Evolutionary conservation across 2,329 filamentous ascomycete species (phyloP).

Genomic region (Pestalotiopsis fici): DNA sequence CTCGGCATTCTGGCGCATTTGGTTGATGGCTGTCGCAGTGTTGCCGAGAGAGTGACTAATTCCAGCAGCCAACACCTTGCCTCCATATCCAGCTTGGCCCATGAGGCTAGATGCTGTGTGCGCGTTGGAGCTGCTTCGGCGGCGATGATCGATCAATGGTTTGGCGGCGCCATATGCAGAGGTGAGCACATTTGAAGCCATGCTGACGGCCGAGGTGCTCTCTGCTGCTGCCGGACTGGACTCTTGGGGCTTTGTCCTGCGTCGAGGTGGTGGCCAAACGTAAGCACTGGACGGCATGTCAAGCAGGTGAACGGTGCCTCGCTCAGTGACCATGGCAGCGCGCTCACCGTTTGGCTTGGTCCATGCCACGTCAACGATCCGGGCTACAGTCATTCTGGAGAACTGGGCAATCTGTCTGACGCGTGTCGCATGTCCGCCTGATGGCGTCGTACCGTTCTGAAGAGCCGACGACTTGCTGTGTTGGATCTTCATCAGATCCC

Average conservation of each 20-base stretch:
- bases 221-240: slow-evolving; percentile 49
- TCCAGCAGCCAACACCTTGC: slow-evolving; percentile 71
- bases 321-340: slow-evolving; percentile 86
- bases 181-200: slow-evolving; percentile 70
- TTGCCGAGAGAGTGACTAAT: slow-evolving; percentile 75
- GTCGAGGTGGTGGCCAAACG: slow-evolving; percentile 78
- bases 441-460: slow-evolving; percentile 50
- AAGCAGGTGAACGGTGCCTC: slow-evolving; percentile 92
- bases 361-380: slow-evolving; percentile 90
- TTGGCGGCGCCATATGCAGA: slow-evolving; percentile 71
- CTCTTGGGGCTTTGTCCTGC: slow-evolving; percentile 46
- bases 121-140: slow-evolving; percentile 48
- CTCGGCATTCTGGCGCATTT: slow-evolving; percentile 73
- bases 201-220: slow-evolving; percentile 58
- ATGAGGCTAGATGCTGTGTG: slow-evolving; percentile 48
- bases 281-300: slow-evolving; percentile 83
- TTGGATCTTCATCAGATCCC: slow-evolving; percentile 73
- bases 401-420: slow-evolving; percentile 88
- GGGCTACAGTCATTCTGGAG: slow-evolving; percentile 86
- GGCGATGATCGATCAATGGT: slow-evolving; percentile 56
- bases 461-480: slow-evolving; percentile 62
- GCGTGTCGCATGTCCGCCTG: slow-evolving; percentile 49
- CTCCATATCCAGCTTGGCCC: slow-evolving; percentile 67
- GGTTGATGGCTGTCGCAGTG: slow-evolving; percentile 69
- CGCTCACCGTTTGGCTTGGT: slow-evolving; percentile 78